Base-by-base conservation (phyloP, 352 stramenopile genomes). In the Vaucheria bursata region DNA sequence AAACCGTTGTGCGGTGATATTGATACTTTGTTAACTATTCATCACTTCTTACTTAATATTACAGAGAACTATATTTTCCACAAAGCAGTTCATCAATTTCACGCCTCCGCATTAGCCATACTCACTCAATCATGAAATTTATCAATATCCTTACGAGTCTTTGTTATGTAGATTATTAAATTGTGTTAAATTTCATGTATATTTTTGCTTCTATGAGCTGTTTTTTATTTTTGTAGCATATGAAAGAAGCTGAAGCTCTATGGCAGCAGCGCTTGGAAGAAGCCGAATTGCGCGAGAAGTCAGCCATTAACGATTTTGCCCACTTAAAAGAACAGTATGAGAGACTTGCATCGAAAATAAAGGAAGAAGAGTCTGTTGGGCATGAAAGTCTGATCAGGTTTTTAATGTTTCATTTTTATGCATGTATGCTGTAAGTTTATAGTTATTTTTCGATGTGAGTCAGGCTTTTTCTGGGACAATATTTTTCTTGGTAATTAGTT, bases 151-250 rank as follows among this genome's bases (percentile, higher is more conserved):
- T n/a, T n/a, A n/a, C n/a, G n/a, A n/a, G n/a, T n/a, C n/a, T n/a
- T n/a, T n/a, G n/a, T n/a, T n/a, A n/a, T n/a, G n/a, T n/a, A n/a
- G n/a, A n/a, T n/a, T n/a, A n/a, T n/a, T n/a, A 18, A 18, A 18
- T n/a, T 59, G 18, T 59, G 18, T 18, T n/a, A n/a, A n/a, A n/a
- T 18, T n/a, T 59, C 18, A 59, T n/a, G 18, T 59, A n/a, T 59
- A n/a, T 59, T 59, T 59, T 59, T 18, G 18, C 45, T n/a, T n/a
- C 18, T n/a, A 59, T n/a, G n/a, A n/a, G 45, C 18, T 59, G n/a
- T n/a, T n/a, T n/a, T n/a, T n/a, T n/a, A n/a, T n/a, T n/a, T n/a
- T 34, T 64, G 71, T 72, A 83, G 72, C 78, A 83, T 68, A 83
- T 80, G 36, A 80, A 79, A 71, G 79, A 83, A 59, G 76, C 78